phyloP scores from a whole-genome alignment of 495 filamentous ascomycete species.

The Elasticomyces elasticus region DNA sequence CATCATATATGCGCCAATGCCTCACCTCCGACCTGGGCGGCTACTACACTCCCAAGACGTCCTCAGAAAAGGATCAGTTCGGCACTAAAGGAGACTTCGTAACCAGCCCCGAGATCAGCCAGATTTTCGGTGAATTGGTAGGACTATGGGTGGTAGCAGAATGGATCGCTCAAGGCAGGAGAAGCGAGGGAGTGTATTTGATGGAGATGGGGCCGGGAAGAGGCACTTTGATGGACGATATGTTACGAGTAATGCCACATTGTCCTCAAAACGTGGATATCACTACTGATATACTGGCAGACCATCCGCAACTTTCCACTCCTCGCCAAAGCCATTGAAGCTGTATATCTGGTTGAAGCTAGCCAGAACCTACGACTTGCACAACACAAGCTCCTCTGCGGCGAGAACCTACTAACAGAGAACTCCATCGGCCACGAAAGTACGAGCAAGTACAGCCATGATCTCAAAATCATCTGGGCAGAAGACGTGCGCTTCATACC shows the following conservation, averaged over 20 bases:
- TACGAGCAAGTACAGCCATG: conserved; percentile 59
- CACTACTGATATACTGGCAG: conserved; percentile 37
- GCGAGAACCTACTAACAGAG: conserved; percentile 55
- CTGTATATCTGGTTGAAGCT: conserved; percentile 84
- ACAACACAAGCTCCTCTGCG: conserved; percentile 78
- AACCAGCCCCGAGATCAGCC: conserved; percentile 93
- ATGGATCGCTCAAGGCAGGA: conserved; percentile 83
- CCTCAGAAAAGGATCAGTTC: conserved; percentile 63
- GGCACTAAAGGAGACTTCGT: conserved; percentile 88
- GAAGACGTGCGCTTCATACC: conserved; percentile 80
- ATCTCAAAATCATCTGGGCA: conserved; percentile 71
- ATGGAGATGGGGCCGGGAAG: conserved; percentile 91
- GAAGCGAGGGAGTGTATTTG: conserved; percentile 61
- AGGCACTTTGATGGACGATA: conserved; percentile 95
- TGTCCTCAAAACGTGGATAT: conserved; percentile 23
- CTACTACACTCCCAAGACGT: conserved; percentile 73
- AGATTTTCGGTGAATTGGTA: conserved; percentile 89
- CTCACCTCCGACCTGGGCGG: conserved; percentile 83
- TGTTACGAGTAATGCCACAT: conserved; percentile 82
- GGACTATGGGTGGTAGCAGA: conserved; percentile 92
- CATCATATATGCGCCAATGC: conserved; percentile 96
- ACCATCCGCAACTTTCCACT: conserved; percentile 73
- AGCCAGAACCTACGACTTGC: conserved; percentile 62
- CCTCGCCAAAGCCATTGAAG: conserved; percentile 66
- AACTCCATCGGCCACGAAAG: conserved; percentile 65